Base-by-base conservation (phyloP, 345 rosid species). In the Salix dunnii region DNA sequence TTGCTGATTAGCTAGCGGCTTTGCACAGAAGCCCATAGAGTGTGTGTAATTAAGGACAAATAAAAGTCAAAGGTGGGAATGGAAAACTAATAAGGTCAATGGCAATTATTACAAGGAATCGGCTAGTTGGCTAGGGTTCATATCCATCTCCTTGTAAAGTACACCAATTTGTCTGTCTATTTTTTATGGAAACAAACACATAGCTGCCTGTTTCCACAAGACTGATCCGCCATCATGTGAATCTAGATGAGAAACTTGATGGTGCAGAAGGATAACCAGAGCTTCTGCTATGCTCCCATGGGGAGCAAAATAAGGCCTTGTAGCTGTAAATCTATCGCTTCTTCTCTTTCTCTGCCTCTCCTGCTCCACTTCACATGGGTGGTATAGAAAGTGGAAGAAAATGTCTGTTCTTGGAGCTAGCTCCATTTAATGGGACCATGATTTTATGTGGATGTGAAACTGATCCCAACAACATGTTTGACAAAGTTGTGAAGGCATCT, bases 1-100 rank as follows among this genome's bases (percentile, higher is more conserved):
- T 30, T 81, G 84, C 66, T 81, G 74, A 81, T 48, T 23, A 25
- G 36, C 36, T 23, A 43, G 67, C 18, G 75, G 75, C 53, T 70
- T 48, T 48, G 75, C 75, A 1, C 17, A 17, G 71, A 27, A 69
- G 80, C 70, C 62, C 72, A 20, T 36, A 6, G 48, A 58, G 17
- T 27, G 9, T 9, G 12, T 30, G 23, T n/a, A 28, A 38, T 33
- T 9, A 46, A 40, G 43, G 43, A 40, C 3, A 40, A 40, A 35
- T 35, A 28, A 60, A 42, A 28, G 10, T 62, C 30, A 16, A 28
- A 43, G 13, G 61, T 48, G 61, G n/a, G 7, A 49, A 58, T 3
- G 23, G 6, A 12, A 58, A n/a, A 1, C 10, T 30, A 62, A 62
- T 70, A 62, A 71, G 20, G 68, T 18, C 60, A 68, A 58, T 14